Percentiles rank a stretch among this genome's conserved stretches.
Conservation (phyloP, 208 protist species). For the Novymonas esmeraldas region DNA sequence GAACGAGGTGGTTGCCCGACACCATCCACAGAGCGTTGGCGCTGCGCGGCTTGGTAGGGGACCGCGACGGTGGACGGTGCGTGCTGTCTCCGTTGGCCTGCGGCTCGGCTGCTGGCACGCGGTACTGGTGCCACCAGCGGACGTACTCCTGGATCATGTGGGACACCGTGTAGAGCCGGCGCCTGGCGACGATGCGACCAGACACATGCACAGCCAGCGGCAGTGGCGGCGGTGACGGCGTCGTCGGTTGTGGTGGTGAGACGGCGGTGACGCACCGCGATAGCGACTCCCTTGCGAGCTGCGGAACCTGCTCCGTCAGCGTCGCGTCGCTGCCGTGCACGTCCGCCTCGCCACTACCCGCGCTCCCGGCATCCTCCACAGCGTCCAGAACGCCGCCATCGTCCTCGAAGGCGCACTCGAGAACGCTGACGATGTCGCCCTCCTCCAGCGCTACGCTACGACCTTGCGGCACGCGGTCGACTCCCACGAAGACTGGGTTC, state of each 20-base stretch:
- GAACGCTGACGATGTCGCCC: conserved; percentile 77
- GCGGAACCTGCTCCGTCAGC: conserved; percentile 10
- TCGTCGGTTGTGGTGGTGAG: neutral
- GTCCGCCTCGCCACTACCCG: neutral
- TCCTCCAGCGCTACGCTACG: conserved; percentile 48
- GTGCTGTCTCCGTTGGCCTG: neutral
- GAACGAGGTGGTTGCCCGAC: conserved; percentile 27
- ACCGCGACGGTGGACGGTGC: neutral
- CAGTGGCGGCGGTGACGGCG: conserved; percentile 4
- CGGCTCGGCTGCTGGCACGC: neutral
- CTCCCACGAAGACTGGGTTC: conserved; percentile 72
- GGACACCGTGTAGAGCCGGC: conserved; percentile 23
- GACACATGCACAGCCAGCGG: conserved; percentile 1
- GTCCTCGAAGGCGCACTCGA: conserved; percentile 76
- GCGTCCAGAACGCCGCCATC: conserved; percentile 58
- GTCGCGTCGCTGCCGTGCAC: neutral
- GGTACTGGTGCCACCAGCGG: conserved; percentile 17
- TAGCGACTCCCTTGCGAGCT: conserved; percentile 21
- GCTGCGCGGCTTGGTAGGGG: neutral
- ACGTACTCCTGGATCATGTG: conserved; percentile 28
- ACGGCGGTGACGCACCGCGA: neutral
- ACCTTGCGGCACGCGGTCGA: conserved; percentile 30
- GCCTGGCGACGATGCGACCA: conserved; percentile 2
- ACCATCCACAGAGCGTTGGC: conserved; percentile 18
- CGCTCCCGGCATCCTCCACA: neutral